Percentiles rank a stretch among this genome's conserved stretches.
Conservation (phyloP, 495 filamentous ascomycete species). For the Xylaria telfairii region DNA sequence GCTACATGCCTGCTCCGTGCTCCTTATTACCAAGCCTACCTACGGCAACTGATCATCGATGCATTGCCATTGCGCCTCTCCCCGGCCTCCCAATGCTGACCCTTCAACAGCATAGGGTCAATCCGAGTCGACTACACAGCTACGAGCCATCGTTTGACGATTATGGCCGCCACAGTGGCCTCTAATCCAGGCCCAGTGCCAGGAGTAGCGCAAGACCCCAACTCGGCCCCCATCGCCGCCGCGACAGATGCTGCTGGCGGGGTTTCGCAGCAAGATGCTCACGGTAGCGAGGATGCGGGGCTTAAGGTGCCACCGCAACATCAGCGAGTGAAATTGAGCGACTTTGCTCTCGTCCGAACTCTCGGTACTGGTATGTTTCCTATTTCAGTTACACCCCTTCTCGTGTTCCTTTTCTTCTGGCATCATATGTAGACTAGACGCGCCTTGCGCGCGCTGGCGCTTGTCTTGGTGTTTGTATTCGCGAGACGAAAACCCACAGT, state of each 20-base stretch:
- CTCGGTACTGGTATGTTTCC: conserved; percentile 76
- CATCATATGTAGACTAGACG: too few species aligned
- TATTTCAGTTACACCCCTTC: conserved; percentile 1
- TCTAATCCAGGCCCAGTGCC: conserved; percentile 34
- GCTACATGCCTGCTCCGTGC: conserved; percentile 15
- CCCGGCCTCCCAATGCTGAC: conserved; percentile 23
- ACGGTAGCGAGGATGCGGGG: conserved; percentile 26
- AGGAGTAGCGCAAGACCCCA: conserved; percentile 34
- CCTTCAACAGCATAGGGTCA: conserved; percentile 17
- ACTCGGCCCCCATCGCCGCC: conserved; percentile 12
- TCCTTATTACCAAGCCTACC: conserved; percentile 21
- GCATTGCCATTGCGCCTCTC: conserved; percentile 21
- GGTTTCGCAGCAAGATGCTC: conserved; percentile 23
- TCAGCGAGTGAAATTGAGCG: conserved; percentile 57
- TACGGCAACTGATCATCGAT: conserved; percentile 11
- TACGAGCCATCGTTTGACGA: conserved; percentile 11
- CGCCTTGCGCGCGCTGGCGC: conserved; percentile 14
- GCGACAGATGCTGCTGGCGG: conserved; percentile 13
- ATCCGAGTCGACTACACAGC: conserved; percentile 12
- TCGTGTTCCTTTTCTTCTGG: not conserved
- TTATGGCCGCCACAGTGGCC: conserved; percentile 41
- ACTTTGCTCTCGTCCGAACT: conserved; percentile 88
- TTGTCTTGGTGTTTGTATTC: not conserved
- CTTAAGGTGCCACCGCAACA: conserved; percentile 40
- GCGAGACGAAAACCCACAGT: not conserved